Conservation (phyloP, 345 rosid species). For the Luvunga scandens region DNA sequence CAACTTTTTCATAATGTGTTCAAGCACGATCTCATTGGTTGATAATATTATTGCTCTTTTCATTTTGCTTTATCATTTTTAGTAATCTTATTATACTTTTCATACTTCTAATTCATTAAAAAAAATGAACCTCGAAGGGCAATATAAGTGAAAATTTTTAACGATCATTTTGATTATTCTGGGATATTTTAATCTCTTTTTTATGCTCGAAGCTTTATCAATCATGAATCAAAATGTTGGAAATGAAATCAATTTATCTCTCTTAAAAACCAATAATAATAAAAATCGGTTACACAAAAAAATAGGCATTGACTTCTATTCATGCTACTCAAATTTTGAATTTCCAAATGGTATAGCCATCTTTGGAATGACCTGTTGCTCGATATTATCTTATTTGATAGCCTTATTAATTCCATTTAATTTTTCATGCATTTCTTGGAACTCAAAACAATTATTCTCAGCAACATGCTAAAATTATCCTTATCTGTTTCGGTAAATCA, state of each 20-base stretch:
- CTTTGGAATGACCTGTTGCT: neutral
- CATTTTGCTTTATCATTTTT: neutral
- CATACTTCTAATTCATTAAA: neutral
- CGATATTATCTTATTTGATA: neutral
- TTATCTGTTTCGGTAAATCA: neutral
- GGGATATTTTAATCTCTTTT: neutral
- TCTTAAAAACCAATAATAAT: neutral
- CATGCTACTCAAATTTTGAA: neutral
- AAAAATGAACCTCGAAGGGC: neutral
- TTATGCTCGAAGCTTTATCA: neutral
- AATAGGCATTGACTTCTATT: constrained; percentile 1
- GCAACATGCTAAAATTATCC: neutral
- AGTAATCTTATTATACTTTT: neutral
- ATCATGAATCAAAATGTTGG: neutral
- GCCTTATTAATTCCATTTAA: neutral
- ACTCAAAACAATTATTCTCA: neutral
- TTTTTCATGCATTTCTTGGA: neutral
- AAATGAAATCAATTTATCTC: neutral
- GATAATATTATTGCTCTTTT: no score
- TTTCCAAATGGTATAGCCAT: neutral
- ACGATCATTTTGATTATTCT: neutral
- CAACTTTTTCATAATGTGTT: neutral
- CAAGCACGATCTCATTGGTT: neutral
- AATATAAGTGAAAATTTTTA: neutral
- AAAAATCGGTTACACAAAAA: neutral